These are phyloP conservation scores for Solanum habrochaites DNA, from an alignment of 257 asterid genomes.

Conservation along the genomic window DNA sequence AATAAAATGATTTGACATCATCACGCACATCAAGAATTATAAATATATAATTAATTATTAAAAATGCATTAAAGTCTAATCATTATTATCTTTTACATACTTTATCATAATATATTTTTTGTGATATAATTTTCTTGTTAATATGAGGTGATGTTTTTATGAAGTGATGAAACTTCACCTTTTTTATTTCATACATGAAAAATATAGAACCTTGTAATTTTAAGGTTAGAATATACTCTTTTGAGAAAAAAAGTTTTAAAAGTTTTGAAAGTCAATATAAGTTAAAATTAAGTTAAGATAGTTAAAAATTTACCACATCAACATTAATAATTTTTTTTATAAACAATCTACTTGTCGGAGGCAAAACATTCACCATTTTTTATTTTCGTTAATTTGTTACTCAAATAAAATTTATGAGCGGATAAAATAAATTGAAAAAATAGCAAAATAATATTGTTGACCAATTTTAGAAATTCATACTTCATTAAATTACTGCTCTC, in stretches of 20 bases:
- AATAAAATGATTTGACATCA: background rate
- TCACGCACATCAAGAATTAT: background rate
- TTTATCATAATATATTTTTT: background rate
- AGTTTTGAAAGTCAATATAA: background rate
- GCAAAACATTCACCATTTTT: too few relatives aligned
- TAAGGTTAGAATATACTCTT: background rate
- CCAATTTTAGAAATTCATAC: too few relatives aligned
- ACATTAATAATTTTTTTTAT: background rate
- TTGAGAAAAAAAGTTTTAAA: background rate
- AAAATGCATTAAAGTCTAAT: too few relatives aligned
- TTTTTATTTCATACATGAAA: background rate
- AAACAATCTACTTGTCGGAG: background rate
- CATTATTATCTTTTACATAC: background rate
- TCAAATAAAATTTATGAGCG: too few relatives aligned
- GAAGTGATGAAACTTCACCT: background rate
- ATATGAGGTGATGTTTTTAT: background rate
- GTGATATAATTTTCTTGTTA: background rate
- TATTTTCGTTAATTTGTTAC: too few relatives aligned
- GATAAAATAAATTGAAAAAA: too few relatives aligned
- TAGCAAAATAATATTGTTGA: too few relatives aligned
- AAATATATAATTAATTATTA: too few relatives aligned
- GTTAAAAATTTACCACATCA: background rate
- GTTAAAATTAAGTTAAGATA: background rate
- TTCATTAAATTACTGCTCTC: too few relatives aligned
- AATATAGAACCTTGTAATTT: too few relatives aligned